These are phyloP conservation scores for Aspergillus fructus DNA, from an alignment of 2,329 filamentous ascomycete genomes.

Conservation along the genomic window DNA sequence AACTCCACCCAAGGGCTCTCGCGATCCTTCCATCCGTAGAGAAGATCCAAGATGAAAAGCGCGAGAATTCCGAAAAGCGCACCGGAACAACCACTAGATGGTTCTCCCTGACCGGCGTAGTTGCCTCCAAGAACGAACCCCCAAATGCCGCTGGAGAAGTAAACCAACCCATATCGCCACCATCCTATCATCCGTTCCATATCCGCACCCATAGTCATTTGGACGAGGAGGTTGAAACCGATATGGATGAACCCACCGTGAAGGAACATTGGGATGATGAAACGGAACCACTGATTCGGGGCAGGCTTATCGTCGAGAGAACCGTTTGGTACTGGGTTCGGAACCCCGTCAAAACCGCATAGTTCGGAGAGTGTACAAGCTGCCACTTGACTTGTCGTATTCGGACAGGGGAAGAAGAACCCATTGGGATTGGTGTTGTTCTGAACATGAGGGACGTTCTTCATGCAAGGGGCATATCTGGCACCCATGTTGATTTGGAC, in stretches of 20 bases:
- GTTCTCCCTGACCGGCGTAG: slow-evolving; percentile 76
- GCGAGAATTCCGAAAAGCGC: slow-evolving; percentile 90
- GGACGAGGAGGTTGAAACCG: slow-evolving; percentile 88
- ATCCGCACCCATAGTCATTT: slow-evolving; percentile 84
- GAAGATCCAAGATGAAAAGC: slow-evolving; percentile 79
- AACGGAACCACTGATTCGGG: slow-evolving; percentile 95
- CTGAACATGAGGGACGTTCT: slow-evolving; percentile 56
- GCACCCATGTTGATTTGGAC: slow-evolving; percentile 97
- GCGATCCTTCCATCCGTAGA: slow-evolving; percentile 89
- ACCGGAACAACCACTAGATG: slow-evolving; percentile 87
- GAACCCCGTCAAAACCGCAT: slow-evolving; percentile 79
- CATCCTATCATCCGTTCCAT: slow-evolving; percentile 90
- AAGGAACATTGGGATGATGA: slow-evolving; percentile 93
- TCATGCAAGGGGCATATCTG: slow-evolving; percentile 92
- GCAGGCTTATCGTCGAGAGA: slow-evolving; percentile 57
- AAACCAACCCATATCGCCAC: slow-evolving; percentile 84
- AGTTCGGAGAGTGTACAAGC: slow-evolving; percentile 73
- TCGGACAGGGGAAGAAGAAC: slow-evolving; percentile 73
- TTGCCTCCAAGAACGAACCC: slow-evolving; percentile 95
- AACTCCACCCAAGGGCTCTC: slow-evolving; percentile 76
- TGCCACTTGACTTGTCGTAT: slow-evolving; percentile 62
- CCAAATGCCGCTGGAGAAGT: slow-evolving; percentile 88
- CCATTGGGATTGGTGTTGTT: slow-evolving; percentile 27
- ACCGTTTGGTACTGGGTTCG: slow-evolving; percentile 57
- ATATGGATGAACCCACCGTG: slow-evolving; percentile 95